Evolutionary conservation across 2,329 filamentous ascomycete genomes (phyloP).

Genomic region (Beauveria rudraprayagi): DNA sequence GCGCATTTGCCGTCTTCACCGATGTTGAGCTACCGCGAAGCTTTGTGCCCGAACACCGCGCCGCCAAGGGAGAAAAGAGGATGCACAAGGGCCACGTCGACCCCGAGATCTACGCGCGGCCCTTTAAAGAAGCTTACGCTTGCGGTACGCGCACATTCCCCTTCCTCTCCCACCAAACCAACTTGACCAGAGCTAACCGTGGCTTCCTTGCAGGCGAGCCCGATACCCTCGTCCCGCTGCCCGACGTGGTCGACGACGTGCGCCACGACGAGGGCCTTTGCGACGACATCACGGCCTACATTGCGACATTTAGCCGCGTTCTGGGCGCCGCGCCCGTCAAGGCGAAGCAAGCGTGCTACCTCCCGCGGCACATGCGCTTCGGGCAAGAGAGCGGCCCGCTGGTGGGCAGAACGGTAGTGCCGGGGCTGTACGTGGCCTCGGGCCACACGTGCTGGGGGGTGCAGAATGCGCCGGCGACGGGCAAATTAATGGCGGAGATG

Average conservation of each 20-base stretch:
- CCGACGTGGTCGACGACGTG: conserved; percentile 67
- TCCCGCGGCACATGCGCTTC: conserved; percentile 64
- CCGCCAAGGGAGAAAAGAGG: conserved; percentile 39
- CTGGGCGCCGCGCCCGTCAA: conserved; percentile 62
- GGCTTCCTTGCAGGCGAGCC: conserved; percentile 51
- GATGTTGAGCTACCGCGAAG: conserved; percentile 66
- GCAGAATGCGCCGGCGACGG: conserved; percentile 86
- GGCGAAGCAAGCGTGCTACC: conserved; percentile 82
- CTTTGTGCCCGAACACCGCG: conserved; percentile 47
- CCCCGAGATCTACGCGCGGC: conserved; percentile 89
- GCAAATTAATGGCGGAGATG: conserved; percentile 71
- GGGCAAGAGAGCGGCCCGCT: conserved; percentile 62
- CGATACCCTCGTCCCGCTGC: conserved; percentile 67
- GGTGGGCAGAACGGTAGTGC: conserved; percentile 64
- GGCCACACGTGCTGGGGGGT: conserved; percentile 99
- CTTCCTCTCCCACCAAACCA: background rate
- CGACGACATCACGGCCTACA: conserved; percentile 77
- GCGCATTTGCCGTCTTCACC: conserved; percentile 76
- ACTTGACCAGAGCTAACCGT: background rate
- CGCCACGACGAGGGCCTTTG: conserved; percentile 67
- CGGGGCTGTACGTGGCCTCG: conserved; percentile 71
- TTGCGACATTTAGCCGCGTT: conserved; percentile 55
- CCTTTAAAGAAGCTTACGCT: conserved; percentile 83
- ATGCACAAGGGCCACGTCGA: conserved; percentile 57
- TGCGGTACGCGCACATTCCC: conserved; percentile 50